Conservation (phyloP, 2,329 filamentous ascomycete species). For the Chaetomium sp. region DNA sequence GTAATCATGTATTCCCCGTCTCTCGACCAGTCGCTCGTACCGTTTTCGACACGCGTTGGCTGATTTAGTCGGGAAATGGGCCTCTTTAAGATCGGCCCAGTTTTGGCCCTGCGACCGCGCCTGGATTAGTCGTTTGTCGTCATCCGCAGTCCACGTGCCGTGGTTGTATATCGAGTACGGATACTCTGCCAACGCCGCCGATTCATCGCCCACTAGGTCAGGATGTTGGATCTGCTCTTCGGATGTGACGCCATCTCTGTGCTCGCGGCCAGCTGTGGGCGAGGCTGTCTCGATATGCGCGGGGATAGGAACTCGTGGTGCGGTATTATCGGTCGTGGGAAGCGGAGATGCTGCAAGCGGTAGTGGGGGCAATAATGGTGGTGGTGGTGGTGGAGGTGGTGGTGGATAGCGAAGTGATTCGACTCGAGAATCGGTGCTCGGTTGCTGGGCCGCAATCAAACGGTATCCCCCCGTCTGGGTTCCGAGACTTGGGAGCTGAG, state of each 20-base stretch:
- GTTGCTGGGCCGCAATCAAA: slow-evolving; percentile 2
- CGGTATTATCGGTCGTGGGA: neutral
- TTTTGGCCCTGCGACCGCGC: slow-evolving; percentile 20
- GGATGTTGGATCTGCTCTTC: neutral
- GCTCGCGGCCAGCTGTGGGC: too few relatives aligned
- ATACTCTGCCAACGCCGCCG: slow-evolving; percentile 12
- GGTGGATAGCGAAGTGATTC: neutral
- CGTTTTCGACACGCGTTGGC: slow-evolving; percentile 25
- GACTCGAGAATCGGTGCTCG: neutral
- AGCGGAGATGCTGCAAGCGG: neutral
- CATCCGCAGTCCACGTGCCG: slow-evolving; percentile 21
- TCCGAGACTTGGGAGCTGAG: neutral
- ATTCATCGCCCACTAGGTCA: neutral
- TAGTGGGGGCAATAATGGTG: neutral
- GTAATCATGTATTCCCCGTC: slow-evolving; percentile 17
- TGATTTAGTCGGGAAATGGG: slow-evolving; percentile 22
- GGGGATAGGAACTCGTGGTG: too few relatives aligned
- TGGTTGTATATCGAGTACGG: slow-evolving; percentile 21
- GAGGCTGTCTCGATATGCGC: too few relatives aligned
- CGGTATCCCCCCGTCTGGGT: neutral
- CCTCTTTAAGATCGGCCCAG: slow-evolving; percentile 21
- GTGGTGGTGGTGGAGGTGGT: neutral
- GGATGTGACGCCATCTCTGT: too few relatives aligned
- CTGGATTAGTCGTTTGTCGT: slow-evolving; percentile 20
- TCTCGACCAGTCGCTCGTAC: slow-evolving; percentile 23